Evolutionary conservation across 78 protist species (phyloP).

Genomic region (Parvularia atlantis): DNA sequence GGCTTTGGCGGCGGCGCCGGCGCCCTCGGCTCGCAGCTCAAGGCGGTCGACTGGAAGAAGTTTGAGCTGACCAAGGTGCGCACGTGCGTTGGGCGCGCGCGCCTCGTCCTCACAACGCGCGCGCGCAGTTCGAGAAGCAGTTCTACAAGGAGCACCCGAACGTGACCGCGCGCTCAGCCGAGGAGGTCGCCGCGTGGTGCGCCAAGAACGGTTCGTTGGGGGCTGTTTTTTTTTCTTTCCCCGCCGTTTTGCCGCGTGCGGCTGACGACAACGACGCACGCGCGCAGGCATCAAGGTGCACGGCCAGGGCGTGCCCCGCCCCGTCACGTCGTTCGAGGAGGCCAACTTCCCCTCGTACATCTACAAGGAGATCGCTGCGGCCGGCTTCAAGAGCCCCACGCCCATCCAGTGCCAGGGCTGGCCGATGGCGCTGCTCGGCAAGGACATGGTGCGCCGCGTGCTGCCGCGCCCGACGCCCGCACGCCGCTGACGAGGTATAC

Average conservation of each 20-base stretch:
- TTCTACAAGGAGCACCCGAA: slow-evolving; percentile 26
- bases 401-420: slow-evolving; percentile 89
- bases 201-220: too few relatives aligned
- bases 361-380: background rate
- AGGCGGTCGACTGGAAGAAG: too few relatives aligned
- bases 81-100: too few relatives aligned
- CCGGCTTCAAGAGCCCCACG: slow-evolving; percentile 83
- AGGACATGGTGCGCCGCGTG: slow-evolving; percentile 80
- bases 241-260: background rate
- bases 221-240: background rate
- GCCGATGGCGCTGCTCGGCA: slow-evolving; percentile 84
- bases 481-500: too few relatives aligned
- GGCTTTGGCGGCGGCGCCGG: too few relatives aligned
- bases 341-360: slow-evolving; percentile 40
- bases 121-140: slow-evolving; percentile 12
- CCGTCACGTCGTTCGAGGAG: slow-evolving; percentile 40
- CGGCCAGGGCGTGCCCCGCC: slow-evolving; percentile 23
- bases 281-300: background rate
- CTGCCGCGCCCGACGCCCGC: too few relatives aligned
- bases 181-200: background rate
- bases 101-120: too few relatives aligned
- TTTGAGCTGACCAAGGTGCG: too few relatives aligned
- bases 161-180: background rate
- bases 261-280: background rate
- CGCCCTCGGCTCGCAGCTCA: too few relatives aligned